Evolutionary conservation across 176 grass and related monocot genomes (phyloP).

Genomic region (Eremochloa ophiuroides): DNA sequence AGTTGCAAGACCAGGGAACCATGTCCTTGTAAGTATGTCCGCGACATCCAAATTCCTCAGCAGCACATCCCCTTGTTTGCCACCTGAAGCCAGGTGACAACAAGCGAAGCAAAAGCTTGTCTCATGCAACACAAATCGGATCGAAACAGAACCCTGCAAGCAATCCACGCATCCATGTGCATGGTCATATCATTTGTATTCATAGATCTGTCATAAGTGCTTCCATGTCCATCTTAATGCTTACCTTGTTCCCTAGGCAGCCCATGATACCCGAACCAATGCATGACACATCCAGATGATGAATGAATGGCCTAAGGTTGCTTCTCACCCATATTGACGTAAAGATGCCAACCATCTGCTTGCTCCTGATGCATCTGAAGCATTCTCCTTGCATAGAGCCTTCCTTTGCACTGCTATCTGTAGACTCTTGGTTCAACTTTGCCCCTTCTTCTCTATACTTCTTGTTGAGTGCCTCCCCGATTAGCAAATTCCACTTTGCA

Average conservation of each 20-base stretch:
- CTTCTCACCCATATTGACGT: conserved; percentile 64
- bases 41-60: conserved; percentile 63
- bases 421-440: conserved; percentile 26
- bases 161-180: not conserved
- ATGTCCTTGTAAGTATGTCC: conserved; percentile 70
- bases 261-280: conserved; percentile 90
- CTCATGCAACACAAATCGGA: conserved; percentile 68
- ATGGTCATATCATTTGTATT: conserved; percentile 14
- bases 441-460: not conserved
- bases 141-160: conserved; percentile 78
- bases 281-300: conserved; percentile 58
- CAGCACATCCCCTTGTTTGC: conserved; percentile 68
- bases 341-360: conserved; percentile 99
- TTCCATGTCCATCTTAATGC: not conserved
- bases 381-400: not conserved
- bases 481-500: conserved; percentile 76
- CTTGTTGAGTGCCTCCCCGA: conserved; percentile 64
- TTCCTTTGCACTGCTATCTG: conserved; percentile 30
- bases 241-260: conserved; percentile 94
- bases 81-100: conserved; percentile 93
- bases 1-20: conserved; percentile 40
- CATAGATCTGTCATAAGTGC: not conserved
- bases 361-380: conserved; percentile 76
- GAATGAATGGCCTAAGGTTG: conserved; percentile 54
- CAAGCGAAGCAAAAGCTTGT: conserved; percentile 92